Evolutionary conservation across 495 filamentous ascomycete species (phyloP).

Genomic region (Penicillium cinerascens): DNA sequence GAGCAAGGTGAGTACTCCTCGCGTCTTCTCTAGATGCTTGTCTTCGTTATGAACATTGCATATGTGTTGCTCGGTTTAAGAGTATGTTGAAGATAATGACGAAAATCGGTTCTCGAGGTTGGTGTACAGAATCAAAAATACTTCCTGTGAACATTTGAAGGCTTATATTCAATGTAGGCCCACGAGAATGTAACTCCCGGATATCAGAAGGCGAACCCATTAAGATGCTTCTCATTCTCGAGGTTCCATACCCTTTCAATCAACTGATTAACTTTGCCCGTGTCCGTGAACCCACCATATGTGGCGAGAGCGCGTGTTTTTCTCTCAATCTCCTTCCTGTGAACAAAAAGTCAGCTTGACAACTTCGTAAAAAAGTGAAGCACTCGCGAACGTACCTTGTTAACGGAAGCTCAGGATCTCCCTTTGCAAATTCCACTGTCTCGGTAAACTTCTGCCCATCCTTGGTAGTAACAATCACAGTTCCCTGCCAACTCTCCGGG

Average conservation of each 20-base stretch:
- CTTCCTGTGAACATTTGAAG: neutral
- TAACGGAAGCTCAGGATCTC: conserved; percentile 31
- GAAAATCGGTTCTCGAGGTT: too few species aligned
- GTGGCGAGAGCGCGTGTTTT: conserved; percentile 22
- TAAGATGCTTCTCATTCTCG: conserved; percentile 18
- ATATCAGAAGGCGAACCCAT: conserved; percentile 22
- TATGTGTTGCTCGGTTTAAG: neutral
- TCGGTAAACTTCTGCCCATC: conserved; percentile 24
- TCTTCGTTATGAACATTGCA: neutral
- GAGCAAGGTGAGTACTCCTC: neutral
- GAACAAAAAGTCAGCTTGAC: neutral
- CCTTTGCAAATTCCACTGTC: conserved; percentile 29
- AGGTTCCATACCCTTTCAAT: conserved; percentile 30
- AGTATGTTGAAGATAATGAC: too few species aligned
- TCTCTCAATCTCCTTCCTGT: conserved; percentile 26
- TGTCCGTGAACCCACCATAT: conserved; percentile 27
- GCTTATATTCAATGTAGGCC: neutral
- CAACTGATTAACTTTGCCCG: conserved; percentile 14
- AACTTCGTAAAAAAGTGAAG: neutral
- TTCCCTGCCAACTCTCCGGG: conserved; percentile 30
- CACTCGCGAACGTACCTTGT: conserved; percentile 22
- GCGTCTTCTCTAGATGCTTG: neutral
- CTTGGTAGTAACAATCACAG: conserved; percentile 29
- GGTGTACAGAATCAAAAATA: neutral
- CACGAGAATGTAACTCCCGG: neutral